These are phyloP conservation scores for Amesomyces nigricolor DNA, from an alignment of 2,329 filamentous ascomycete genomes.

Conservation along the genomic window DNA sequence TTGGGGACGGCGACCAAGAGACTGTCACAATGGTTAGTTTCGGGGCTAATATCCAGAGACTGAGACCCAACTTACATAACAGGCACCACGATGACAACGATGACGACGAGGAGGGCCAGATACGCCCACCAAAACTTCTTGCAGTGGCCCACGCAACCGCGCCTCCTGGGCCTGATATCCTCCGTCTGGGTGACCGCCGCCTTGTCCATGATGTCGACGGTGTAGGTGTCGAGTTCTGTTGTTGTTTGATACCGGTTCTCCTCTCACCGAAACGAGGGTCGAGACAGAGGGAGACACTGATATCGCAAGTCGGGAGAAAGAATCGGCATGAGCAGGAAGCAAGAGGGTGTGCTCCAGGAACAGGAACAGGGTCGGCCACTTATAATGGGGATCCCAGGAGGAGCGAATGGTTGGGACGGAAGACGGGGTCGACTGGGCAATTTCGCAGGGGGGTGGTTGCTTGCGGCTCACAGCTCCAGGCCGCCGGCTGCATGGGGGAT, in stretches of 20 bases:
- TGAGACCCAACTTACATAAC: constrained; percentile 47
- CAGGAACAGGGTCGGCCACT: constrained; percentile 13
- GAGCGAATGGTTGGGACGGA: constrained; percentile 3
- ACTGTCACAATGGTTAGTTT: constrained; percentile 32
- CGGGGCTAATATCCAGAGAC: background rate
- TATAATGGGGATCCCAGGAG: constrained; percentile 9
- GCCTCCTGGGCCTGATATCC: constrained; percentile 33
- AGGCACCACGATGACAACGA: constrained; percentile 51
- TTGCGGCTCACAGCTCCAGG: background rate
- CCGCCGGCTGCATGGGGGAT: background rate
- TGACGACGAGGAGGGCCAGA: constrained; percentile 44
- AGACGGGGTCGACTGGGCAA: background rate
- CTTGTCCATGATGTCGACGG: constrained; percentile 24
- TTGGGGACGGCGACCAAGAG: constrained; percentile 52
- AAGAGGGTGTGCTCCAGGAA: background rate
- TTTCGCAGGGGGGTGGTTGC: constrained; percentile 4
- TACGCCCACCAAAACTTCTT: constrained; percentile 58
- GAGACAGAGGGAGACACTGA: background rate
- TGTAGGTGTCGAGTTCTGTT: background rate
- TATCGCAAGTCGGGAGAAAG: background rate
- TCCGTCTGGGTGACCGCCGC: constrained; percentile 34
- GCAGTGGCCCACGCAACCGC: constrained; percentile 43
- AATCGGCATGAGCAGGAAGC: constrained; percentile 7
- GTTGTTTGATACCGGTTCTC: constrained; percentile 10
- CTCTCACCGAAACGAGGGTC: constrained; percentile 7